Evolutionary conservation across 2,329 filamentous ascomycete species (phyloP).

Genomic region (Colletotrichum truncatum): DNA sequence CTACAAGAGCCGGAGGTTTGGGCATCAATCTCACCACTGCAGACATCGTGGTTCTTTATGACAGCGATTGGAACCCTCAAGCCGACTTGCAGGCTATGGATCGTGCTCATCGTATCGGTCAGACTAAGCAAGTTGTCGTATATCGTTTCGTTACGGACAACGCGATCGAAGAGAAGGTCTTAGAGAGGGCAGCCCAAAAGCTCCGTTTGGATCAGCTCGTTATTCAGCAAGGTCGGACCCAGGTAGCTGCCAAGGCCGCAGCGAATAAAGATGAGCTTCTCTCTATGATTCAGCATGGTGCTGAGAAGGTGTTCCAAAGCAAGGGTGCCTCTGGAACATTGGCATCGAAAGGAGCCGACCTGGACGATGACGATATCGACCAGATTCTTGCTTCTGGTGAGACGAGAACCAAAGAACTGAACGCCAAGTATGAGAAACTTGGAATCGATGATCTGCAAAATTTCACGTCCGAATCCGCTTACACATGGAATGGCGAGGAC

Average conservation of each 20-base stretch:
- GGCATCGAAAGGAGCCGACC: slow-evolving; percentile 66
- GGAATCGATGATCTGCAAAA: slow-evolving; percentile 98
- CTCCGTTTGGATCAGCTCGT: slow-evolving; percentile 95
- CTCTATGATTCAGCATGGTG: slow-evolving; percentile 98
- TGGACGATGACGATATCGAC: slow-evolving; percentile 92
- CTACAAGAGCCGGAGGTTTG: slow-evolving; percentile 92
- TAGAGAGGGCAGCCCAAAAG: slow-evolving; percentile 96
- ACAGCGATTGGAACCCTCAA: slow-evolving; percentile 99
- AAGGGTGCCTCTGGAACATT: slow-evolving; percentile 72
- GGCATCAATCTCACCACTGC: slow-evolving; percentile 96
- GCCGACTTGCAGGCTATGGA: slow-evolving; percentile 99
- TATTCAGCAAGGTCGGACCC: slow-evolving; percentile 95
- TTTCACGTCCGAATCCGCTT: slow-evolving; percentile 96
- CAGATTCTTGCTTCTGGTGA: slow-evolving; percentile 87
- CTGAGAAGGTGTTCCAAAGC: slow-evolving; percentile 89
- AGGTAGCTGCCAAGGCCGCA: slow-evolving; percentile 88
- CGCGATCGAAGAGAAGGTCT: slow-evolving; percentile 97
- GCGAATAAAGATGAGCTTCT: slow-evolving; percentile 96
- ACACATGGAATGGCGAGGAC: slow-evolving; percentile 98
- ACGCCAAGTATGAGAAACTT: slow-evolving; percentile 94
- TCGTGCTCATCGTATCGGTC: slow-evolving; percentile 95
- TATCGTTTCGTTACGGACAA: slow-evolving; percentile 98
- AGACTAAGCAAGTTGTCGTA: slow-evolving; percentile 97
- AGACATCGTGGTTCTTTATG: slow-evolving; percentile 95
- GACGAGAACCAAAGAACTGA: slow-evolving; percentile 87